These are phyloP conservation scores for Trichoderma pleuroti DNA, from an alignment of 2,329 filamentous ascomycete species.

Conservation along the genomic window DNA sequence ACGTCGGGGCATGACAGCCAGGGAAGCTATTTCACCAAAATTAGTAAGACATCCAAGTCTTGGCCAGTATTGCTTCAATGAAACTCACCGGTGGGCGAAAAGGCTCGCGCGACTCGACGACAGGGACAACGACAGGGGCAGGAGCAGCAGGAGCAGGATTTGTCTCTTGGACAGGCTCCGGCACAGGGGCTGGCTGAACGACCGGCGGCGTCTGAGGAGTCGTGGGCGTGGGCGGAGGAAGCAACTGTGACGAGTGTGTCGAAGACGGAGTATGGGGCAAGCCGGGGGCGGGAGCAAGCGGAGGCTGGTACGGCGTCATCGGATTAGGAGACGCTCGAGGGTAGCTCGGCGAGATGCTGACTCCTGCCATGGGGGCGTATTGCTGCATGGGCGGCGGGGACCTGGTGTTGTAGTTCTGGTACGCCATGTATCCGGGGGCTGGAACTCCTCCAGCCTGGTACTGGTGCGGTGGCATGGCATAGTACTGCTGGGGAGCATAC, in stretches of 20 bases:
- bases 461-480: conserved; percentile 53
- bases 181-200: conserved; percentile 25
- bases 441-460: conserved; percentile 53
- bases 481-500: conserved; percentile 46
- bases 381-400: conserved; percentile 53
- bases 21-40: conserved; percentile 44
- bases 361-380: conserved; percentile 51
- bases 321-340: conserved; percentile 51
- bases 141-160: not conserved
- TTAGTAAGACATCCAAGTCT: not conserved
- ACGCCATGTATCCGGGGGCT: conserved; percentile 46
- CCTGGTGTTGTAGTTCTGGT: conserved; percentile 45
- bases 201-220: conserved; percentile 39
- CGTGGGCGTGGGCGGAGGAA: conserved; percentile 45
- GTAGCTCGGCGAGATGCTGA: conserved; percentile 46
- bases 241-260: conserved; percentile 44
- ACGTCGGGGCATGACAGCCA: conserved; percentile 53
- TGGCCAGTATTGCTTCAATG: not conserved
- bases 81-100: conserved; percentile 52
- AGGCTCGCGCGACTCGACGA: conserved; percentile 27
- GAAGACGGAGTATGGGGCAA: conserved; percentile 53
- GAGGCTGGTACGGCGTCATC: conserved; percentile 55
- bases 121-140: not conserved
- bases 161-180: conserved; percentile 20
- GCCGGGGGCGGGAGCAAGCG: conserved; percentile 42